A percentile compares a stretch with the other conserved stretches of the same genome.
phyloP scores from a whole-genome alignment of 345 rosid species.

The Rhodamnia rubescens region DNA sequence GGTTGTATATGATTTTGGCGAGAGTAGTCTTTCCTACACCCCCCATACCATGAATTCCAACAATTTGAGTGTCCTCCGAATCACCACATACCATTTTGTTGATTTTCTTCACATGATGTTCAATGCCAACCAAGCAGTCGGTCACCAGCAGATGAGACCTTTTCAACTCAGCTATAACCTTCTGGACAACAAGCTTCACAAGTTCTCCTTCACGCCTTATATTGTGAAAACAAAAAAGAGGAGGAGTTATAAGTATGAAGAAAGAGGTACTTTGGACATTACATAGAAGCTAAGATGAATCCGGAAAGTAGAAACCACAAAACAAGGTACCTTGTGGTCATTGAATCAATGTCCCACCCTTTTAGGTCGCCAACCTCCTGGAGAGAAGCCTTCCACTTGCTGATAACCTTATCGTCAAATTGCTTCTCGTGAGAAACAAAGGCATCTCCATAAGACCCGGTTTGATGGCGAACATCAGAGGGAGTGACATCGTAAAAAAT shows the following conservation, averaged over 20 bases:
- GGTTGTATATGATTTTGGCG: too few relatives aligned
- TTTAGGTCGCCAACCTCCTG: background rate
- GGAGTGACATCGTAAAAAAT: background rate
- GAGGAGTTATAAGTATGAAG: background rate
- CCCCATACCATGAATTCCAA: too few relatives aligned
- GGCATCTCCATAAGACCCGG: background rate
- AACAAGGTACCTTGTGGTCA: background rate
- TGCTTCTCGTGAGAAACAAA: background rate
- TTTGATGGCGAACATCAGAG: background rate
- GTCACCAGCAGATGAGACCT: too few relatives aligned
- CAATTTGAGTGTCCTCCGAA: too few relatives aligned
- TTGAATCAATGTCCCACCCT: background rate
- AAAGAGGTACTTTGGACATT: background rate
- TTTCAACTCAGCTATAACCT: too few relatives aligned
- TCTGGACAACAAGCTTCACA: too few relatives aligned
- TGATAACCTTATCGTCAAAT: background rate
- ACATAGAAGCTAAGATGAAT: background rate
- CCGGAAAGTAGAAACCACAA: background rate
- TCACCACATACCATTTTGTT: too few relatives aligned
- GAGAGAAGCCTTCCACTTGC: background rate
- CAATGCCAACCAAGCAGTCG: too few relatives aligned
- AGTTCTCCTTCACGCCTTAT: background rate
- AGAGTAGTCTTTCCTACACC: too few relatives aligned
- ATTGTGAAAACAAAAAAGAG: background rate
- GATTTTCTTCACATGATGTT: too few relatives aligned